A percentile compares a stretch with the other conserved stretches of the same genome.
Evolutionary conservation across 1,284 basidiomycete genomes (phyloP).

Genomic region (Ganoderma lucidum): DNA sequence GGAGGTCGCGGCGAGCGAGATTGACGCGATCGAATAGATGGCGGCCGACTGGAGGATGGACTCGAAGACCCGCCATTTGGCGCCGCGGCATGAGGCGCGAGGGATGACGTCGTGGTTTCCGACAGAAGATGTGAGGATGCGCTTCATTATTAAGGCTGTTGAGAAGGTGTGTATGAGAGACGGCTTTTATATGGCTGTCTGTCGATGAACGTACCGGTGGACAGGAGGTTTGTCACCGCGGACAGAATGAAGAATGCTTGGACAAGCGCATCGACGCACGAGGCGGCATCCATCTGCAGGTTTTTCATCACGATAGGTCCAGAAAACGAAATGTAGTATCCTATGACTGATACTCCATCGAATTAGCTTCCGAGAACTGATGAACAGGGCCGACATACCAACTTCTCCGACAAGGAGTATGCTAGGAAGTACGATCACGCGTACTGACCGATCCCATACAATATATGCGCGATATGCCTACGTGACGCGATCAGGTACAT

Average conservation of each 20-base stretch:
- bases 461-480: slow-evolving; percentile 21
- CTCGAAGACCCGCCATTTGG: slow-evolving; percentile 29
- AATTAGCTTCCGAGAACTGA: neutral
- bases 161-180: too few species aligned
- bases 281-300: neutral
- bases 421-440: slow-evolving; percentile 11
- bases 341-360: neutral
- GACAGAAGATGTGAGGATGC: slow-evolving; percentile 20
- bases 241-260: slow-evolving; percentile 23
- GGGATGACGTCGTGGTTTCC: slow-evolving; percentile 1
- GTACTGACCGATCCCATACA: slow-evolving; percentile 18
- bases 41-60: slow-evolving; percentile 32
- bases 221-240: slow-evolving; percentile 25
- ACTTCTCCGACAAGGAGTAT: slow-evolving; percentile 10
- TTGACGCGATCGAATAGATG: slow-evolving; percentile 29
- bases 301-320: slow-evolving; percentile 2
- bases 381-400: neutral
- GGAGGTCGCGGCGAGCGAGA: slow-evolving; percentile 28
- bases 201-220: slow-evolving; percentile 16
- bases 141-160: slow-evolving; percentile 18
- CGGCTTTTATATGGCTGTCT: too few species aligned
- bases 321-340: slow-evolving; percentile 8
- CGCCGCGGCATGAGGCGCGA: neutral
- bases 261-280: slow-evolving; percentile 5
- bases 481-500: neutral